Base-by-base conservation (phyloP, 352 stramenopile genomes). In the Globisporangium rhizosaccharum region DNA sequence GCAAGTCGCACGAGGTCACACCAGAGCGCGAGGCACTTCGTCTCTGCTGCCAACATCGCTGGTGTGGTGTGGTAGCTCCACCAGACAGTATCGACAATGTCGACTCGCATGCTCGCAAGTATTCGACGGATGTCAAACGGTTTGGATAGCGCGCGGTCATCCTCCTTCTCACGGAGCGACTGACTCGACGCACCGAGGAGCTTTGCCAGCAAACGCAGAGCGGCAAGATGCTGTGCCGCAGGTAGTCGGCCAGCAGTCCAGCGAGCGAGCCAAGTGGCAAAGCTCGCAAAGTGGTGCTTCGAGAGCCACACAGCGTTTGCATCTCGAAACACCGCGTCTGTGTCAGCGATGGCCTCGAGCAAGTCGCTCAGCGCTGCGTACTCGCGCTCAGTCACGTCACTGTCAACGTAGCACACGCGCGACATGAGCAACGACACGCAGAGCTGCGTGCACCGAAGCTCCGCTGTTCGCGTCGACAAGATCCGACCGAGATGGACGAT, bases 71-170 rank as follows among this genome's bases (percentile, higher is more conserved):
- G 15, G 6, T 26, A 10, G 28, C 51, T 64, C 53, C 60, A 61
- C 60, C 53, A 61, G 44, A 66, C 39, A 26, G 48, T 45, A 17
- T 57, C 54, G 42, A 66, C 50, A 18, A 61, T 23, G n/a, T 57
- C 53, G 18, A 56, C 26, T 10, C 55, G 18, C 3, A 51, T 26
- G 20, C 25, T 39, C 10, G 20, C 37, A 11, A 64, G 42, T 23
- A 12, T 25, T 7, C 9, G 23, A 14, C 18, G 33, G 14, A 59
- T 28, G 39, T 52, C n/a, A 12, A 42, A 54, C 14, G 5, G 14
- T 2, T 0, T 1, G 6, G 9, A 15, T 6, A 12, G 0, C 1
- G 51, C 26, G 3, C 11, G 7, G 3, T 18, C 12, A 30, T 3
- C 8, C 8, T 8, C 8, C 0, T 11, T 30, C 33, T 9, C 33